A percentile compares a stretch with the other conserved stretches of the same genome.
Conservation (phyloP, 2,329 filamentous ascomycete genomes). For the Colletotrichum spaethianum region DNA sequence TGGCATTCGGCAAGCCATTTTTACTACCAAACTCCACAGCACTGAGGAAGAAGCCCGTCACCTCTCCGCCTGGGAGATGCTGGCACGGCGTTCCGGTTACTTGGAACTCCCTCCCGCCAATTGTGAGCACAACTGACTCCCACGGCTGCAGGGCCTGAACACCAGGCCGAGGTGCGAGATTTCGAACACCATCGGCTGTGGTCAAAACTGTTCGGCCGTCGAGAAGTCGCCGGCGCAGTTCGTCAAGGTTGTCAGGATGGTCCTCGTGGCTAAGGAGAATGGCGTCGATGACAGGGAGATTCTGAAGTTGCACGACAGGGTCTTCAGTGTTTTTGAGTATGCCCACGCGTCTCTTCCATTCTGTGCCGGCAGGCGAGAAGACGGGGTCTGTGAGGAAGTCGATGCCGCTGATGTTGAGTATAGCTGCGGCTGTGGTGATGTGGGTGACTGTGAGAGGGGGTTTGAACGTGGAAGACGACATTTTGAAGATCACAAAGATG, state of each 20-base stretch:
- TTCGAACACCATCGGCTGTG: conserved; percentile 59
- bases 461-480: conserved; percentile 1
- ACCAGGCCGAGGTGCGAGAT: conserved; percentile 58
- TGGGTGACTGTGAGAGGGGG: conserved; percentile 55
- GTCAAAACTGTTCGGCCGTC: conserved; percentile 62
- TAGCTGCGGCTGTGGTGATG: conserved; percentile 61
- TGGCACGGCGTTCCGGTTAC: conserved; percentile 60
- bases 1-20: conserved; percentile 58
- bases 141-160: conserved; percentile 57
- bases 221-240: conserved; percentile 59
- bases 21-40: conserved; percentile 53
- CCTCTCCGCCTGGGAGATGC: conserved; percentile 60
- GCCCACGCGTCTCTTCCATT: neutral
- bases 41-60: conserved; percentile 60
- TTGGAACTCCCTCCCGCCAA: conserved; percentile 51
- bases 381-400: conserved; percentile 62
- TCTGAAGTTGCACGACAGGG: conserved; percentile 53
- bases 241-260: conserved; percentile 64
- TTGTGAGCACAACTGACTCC: conserved; percentile 48
- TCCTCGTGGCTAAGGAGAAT: conserved; percentile 66
- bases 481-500: neutral
- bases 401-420: conserved; percentile 58
- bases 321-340: conserved; percentile 50
- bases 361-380: conserved; percentile 57
- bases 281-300: conserved; percentile 62